These are phyloP conservation scores for Colletotrichum musae DNA, from an alignment of 2,329 filamentous ascomycete genomes.

Conservation along the genomic window DNA sequence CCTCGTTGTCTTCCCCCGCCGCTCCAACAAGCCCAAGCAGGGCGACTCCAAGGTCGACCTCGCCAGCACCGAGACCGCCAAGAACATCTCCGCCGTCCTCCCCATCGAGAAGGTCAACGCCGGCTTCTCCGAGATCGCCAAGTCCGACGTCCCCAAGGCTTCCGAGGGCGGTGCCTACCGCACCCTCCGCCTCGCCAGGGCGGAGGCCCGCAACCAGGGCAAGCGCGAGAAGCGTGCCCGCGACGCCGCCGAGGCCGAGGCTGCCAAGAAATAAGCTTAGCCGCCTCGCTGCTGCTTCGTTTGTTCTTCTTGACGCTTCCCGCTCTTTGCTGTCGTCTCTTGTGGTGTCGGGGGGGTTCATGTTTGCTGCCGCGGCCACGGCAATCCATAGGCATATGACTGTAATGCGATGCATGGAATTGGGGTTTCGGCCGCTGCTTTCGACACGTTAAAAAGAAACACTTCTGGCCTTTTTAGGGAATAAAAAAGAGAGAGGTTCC, in stretches of 20 bases:
- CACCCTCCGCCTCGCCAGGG: slow-evolving; percentile 86
- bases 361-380: slow-evolving; percentile 38
- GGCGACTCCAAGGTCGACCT: slow-evolving; percentile 90
- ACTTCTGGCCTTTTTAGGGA: slow-evolving; percentile 28
- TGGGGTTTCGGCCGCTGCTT: slow-evolving; percentile 39
- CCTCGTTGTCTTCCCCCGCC: slow-evolving; percentile 98
- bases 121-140: slow-evolving; percentile 82
- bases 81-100: slow-evolving; percentile 71
- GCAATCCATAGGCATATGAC: slow-evolving; percentile 35
- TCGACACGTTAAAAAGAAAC: slow-evolving; percentile 40
- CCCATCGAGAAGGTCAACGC: slow-evolving; percentile 79
- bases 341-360: slow-evolving; percentile 37
- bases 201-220: slow-evolving; percentile 85
- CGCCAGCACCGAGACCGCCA: slow-evolving; percentile 74
- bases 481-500: slow-evolving; percentile 34
- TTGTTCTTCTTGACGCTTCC: slow-evolving; percentile 30
- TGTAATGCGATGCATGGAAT: slow-evolving; percentile 33
- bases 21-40: slow-evolving; percentile 93
- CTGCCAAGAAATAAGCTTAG: slow-evolving; percentile 84
- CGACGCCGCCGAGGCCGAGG: slow-evolving; percentile 88
- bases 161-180: slow-evolving; percentile 88
- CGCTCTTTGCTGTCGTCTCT: slow-evolving; percentile 39
- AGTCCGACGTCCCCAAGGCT: slow-evolving; percentile 82
- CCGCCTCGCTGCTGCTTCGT: slow-evolving; percentile 11
- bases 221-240: slow-evolving; percentile 93